Evolutionary conservation across 2,329 filamentous ascomycete genomes (phyloP).

Genomic region (Gyromitra esculenta): DNA sequence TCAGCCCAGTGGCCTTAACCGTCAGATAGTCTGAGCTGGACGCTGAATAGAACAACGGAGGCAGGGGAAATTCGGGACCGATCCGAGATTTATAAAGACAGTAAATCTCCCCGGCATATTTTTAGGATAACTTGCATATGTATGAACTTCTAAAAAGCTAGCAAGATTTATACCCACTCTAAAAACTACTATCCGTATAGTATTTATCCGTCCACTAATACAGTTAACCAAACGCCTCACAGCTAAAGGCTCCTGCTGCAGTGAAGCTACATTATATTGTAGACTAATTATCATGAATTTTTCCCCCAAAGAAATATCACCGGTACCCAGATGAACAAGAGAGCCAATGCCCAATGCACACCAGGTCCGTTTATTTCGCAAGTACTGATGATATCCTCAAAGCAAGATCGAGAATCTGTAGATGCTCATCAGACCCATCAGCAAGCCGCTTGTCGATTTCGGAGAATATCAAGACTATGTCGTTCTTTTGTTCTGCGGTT

Average conservation of each 20-base stretch:
- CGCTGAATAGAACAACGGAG: no score
- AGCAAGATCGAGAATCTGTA: constrained; percentile 85
- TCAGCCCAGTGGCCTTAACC: no score
- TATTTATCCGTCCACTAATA: not conserved
- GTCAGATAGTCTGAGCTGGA: no score
- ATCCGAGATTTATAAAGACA: not conserved
- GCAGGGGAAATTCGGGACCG: not conserved
- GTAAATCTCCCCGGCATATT: not conserved
- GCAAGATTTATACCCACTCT: not conserved
- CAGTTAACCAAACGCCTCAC: not conserved
- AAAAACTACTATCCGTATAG: not conserved
- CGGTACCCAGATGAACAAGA: not conserved
- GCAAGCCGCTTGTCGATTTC: constrained; percentile 93
- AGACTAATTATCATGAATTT: not conserved
- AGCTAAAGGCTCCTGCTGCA: not conserved
- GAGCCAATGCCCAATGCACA: not conserved
- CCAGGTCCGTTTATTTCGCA: constrained; percentile 57
- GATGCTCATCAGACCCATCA: constrained; percentile 93
- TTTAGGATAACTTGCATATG: not conserved
- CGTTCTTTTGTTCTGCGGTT: constrained; percentile 85
- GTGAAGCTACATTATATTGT: not conserved
- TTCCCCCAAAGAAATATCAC: not conserved
- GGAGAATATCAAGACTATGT: constrained; percentile 87
- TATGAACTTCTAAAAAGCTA: not conserved
- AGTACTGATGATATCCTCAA: constrained; percentile 82